These are phyloP conservation scores for Rhodomyrtus tomentosa DNA, from an alignment of 345 rosid species.

Conservation along the genomic window DNA sequence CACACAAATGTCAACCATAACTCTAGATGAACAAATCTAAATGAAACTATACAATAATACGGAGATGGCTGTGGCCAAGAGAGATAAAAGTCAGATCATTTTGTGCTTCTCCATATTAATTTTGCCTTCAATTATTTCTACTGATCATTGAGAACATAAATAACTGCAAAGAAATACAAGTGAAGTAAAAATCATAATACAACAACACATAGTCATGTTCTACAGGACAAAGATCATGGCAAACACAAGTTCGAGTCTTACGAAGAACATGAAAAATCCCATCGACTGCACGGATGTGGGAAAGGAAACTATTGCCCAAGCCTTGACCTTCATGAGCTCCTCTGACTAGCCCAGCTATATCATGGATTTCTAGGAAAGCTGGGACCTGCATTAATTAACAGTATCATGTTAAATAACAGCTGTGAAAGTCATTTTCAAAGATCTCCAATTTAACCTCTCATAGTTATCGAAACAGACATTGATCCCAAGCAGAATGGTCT, in stretches of 20 bases:
- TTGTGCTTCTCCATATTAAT: background rate
- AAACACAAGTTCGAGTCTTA: constrained; percentile 15
- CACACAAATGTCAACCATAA: background rate
- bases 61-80: background rate
- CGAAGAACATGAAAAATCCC: constrained; percentile 97
- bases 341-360: constrained; percentile 90
- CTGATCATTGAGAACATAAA: background rate
- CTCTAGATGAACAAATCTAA: background rate
- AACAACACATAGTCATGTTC: background rate
- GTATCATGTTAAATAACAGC: background rate
- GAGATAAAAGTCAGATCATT: background rate
- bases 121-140: background rate
- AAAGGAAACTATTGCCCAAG: constrained; percentile 88
- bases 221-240: background rate
- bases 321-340: constrained; percentile 99
- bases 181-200: background rate
- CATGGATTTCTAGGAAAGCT: constrained; percentile 94
- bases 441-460: background rate
- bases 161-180: background rate
- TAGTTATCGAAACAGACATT: background rate
- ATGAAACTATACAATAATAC: background rate
- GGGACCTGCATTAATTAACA: constrained; percentile 40
- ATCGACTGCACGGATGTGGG: constrained; percentile 98
- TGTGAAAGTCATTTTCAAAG: background rate
- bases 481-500: background rate